Conservation (phyloP, 257 asterid genomes). For the Ehretia macrophylla region DNA sequence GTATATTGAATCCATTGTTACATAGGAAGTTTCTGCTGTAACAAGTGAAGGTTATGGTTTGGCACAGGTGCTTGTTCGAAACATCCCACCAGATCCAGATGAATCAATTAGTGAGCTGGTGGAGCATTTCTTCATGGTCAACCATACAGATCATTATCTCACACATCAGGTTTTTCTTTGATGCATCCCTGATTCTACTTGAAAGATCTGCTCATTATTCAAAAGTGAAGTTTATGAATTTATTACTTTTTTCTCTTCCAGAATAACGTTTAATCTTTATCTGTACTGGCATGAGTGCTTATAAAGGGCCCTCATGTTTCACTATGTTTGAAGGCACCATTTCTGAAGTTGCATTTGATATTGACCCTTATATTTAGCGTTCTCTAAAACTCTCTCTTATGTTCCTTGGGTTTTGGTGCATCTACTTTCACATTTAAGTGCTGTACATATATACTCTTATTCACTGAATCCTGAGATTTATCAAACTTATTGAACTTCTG, state of each 20-base stretch:
- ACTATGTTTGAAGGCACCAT: no score
- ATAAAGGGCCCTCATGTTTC: neutral
- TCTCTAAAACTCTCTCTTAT: no score
- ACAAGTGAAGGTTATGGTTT: constrained; percentile 2
- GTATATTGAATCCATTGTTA: no score
- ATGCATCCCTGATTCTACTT: constrained; percentile 5
- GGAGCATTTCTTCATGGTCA: constrained; percentile 93
- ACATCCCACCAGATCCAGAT: constrained; percentile 89
- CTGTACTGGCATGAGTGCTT: no score
- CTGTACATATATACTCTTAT: no score
- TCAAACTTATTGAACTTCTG: no score
- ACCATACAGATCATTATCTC: constrained; percentile 84
- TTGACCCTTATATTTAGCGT: no score
- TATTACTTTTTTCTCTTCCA: neutral
- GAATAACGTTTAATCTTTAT: neutral
- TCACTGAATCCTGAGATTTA: no score
- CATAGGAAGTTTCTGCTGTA: neutral
- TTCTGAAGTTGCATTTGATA: no score
- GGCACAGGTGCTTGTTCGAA: constrained; percentile 70
- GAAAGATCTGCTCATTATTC: neutral
- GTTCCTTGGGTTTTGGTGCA: no score
- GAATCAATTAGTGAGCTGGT: constrained; percentile 80
- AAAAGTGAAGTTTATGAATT: neutral
- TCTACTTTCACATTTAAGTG: no score
- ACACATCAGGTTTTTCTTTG: constrained; percentile 68